A percentile compares a stretch with the other conserved stretches of the same genome.
Conservation (phyloP, 257 asterid species). For the Gentiana straminea region DNA sequence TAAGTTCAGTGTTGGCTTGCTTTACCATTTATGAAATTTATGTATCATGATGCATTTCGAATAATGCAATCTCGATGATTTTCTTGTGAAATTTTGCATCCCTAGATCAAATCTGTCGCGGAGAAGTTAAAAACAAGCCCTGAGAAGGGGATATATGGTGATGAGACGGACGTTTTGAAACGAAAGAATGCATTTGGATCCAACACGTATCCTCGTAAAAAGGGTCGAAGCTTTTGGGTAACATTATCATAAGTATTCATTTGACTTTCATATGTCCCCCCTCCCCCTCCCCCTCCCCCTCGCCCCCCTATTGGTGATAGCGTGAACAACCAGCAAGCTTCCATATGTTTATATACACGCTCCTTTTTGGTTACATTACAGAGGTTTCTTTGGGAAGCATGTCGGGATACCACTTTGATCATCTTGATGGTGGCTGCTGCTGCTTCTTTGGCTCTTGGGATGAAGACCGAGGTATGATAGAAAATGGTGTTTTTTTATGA, state of each 20-base stretch:
- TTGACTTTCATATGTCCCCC: slow-evolving; percentile 3
- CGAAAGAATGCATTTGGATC: slow-evolving; percentile 79
- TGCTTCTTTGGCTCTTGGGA: slow-evolving; percentile 91
- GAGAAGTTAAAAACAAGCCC: slow-evolving; percentile 48
- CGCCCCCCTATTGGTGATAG: not conserved
- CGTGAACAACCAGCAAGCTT: slow-evolving; percentile 3
- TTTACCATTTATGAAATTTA: not conserved
- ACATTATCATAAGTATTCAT: slow-evolving; percentile 9
- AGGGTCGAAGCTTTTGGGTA: slow-evolving; percentile 90
- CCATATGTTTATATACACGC: not conserved
- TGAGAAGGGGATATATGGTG: slow-evolving; percentile 70
- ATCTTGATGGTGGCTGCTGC: slow-evolving; percentile 98
- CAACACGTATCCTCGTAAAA: slow-evolving; percentile 91
- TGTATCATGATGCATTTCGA: not conserved
- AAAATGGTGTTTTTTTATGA: not conserved
- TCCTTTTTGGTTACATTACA: slow-evolving; percentile 15
- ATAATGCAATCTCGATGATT: not conserved
- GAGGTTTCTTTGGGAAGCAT: slow-evolving; percentile 93
- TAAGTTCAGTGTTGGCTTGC: slow-evolving; percentile 25
- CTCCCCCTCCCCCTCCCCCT: no score
- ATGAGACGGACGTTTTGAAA: slow-evolving; percentile 46
- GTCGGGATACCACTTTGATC: slow-evolving; percentile 80
- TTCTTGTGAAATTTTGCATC: slow-evolving; percentile 6
- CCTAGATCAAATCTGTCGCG: slow-evolving; percentile 59
- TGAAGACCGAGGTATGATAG: slow-evolving; percentile 73